Base-by-base conservation (phyloP, 2,329 filamentous ascomycete genomes). In the Colletotrichum horii region DNA sequence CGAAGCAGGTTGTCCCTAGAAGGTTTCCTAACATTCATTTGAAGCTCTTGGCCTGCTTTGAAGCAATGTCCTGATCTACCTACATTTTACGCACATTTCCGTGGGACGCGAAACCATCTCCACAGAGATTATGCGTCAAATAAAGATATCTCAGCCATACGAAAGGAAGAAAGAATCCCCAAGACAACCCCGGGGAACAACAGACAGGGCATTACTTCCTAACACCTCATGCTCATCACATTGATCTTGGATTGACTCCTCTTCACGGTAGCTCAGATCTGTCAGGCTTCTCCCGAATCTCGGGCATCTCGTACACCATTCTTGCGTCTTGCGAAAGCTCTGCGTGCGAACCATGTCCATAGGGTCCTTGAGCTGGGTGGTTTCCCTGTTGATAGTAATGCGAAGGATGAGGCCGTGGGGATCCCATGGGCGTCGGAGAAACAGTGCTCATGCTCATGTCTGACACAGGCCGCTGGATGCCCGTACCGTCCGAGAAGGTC, bases 281-380 rank as follows among this genome's bases (percentile, higher is more conserved):
- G 16, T 73, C 70, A 19, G 30, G 32, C 28, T 32, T 61, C 32
- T 34, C 58, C 11, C 66, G 55, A 19, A 75, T 75, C 9, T 70
- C 70, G 11, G 73, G 73, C 64, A 75, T 62, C 34, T 75, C 73
- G 19, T 75, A 34, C 28, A 73, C 62, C 30, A 55, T 26, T 19
- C 58, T 75, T 12, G 73, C 7, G 2, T 68, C 36, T 4, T 75
- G 64, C 16, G 28, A 55, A 4, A 75, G 24, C 48, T 75, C 73
- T 4, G 72, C 61, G 30, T 43, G 70, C 5, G 38, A 22, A 15
- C 30, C 34, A 24, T 58, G 28, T 22, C 38, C 48, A 24, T 58
- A 61, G 2, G 30, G 22, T 4, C 30, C 19, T 3, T 22, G 58
- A 7, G 11, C 1, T 1, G 30, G 8, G 19, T 61, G n/a, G 4